phyloP scores from a whole-genome alignment of 371 early-diverging fungal genomes.

The Mucor mucedo region DNA sequence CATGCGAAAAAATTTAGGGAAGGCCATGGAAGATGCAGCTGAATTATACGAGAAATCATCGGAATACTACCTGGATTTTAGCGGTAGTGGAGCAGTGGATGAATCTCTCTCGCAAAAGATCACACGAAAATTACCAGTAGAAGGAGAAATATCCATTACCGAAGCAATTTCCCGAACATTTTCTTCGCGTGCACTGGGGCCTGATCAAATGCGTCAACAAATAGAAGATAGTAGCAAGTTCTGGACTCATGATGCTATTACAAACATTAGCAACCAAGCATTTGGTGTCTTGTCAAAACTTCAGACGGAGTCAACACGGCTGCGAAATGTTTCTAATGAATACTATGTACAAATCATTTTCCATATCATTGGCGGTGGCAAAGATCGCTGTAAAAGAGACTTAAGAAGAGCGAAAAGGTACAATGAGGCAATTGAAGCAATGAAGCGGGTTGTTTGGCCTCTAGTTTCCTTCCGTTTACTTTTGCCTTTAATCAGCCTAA shows the following conservation, averaged over 20 bases:
- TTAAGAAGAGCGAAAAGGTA: constrained; percentile 39
- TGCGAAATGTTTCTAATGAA: constrained; percentile 44
- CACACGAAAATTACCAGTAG: background rate
- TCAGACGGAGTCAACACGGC: constrained; percentile 38
- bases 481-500: constrained; percentile 31
- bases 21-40: constrained; percentile 42
- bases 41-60: constrained; percentile 39
- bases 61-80: constrained; percentile 33
- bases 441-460: constrained; percentile 43
- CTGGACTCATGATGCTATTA: constrained; percentile 60
- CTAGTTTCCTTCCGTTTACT: constrained; percentile 42
- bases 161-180: constrained; percentile 7
- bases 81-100: constrained; percentile 5
- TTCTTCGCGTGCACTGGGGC: constrained; percentile 10
- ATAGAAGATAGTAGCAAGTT: constrained; percentile 10
- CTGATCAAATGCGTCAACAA: constrained; percentile 15
- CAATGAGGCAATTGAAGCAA: constrained; percentile 42
- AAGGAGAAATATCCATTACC: background rate
- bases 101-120: constrained; percentile 2
- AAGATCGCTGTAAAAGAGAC: constrained; percentile 25
- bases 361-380: constrained; percentile 29
- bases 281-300: constrained; percentile 31
- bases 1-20: constrained; percentile 43
- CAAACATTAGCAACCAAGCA: constrained; percentile 45
- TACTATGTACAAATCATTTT: constrained; percentile 29